Conservation (phyloP, 306 rosid species). For the Fragaria ananassa region DNA sequence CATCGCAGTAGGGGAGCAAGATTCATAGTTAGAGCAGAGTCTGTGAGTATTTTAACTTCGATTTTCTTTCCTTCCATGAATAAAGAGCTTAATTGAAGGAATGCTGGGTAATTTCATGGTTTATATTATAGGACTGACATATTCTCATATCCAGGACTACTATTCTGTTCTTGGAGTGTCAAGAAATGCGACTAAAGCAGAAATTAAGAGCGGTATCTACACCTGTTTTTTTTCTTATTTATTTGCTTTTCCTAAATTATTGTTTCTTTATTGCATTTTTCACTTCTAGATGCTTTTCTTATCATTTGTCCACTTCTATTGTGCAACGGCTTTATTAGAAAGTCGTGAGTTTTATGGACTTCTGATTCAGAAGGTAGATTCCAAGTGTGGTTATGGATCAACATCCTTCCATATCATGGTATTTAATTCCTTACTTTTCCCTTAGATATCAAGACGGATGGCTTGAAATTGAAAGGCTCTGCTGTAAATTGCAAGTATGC, state of each 20-base stretch:
- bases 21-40: conserved; percentile 73
- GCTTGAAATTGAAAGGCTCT: not conserved
- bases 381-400: not conserved
- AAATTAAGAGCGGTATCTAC: conserved; percentile 83
- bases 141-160: conserved; percentile 60
- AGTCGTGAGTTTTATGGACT: not conserved
- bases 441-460: not conserved
- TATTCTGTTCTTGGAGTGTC: conserved; percentile 95
- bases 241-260: not conserved
- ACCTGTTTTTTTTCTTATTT: conserved; percentile 1
- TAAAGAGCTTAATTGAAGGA: conserved; percentile 1
- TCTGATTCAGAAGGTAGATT: not conserved
- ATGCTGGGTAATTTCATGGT: conserved; percentile 1
- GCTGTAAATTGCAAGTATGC: not conserved
- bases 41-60: conserved; percentile 50
- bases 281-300: conserved; percentile 2
- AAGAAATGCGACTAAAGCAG: conserved; percentile 78
- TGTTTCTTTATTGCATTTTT: not conserved
- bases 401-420: not conserved
- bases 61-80: conserved; percentile 7
- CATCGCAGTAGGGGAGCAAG: conserved; percentile 57
- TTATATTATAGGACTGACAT: conserved; percentile 21
- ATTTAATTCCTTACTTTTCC: conserved; percentile 1
- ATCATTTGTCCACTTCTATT: not conserved
- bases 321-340: not conserved